Conservation (phyloP, 345 rosid species). For the Salix caprea region DNA sequence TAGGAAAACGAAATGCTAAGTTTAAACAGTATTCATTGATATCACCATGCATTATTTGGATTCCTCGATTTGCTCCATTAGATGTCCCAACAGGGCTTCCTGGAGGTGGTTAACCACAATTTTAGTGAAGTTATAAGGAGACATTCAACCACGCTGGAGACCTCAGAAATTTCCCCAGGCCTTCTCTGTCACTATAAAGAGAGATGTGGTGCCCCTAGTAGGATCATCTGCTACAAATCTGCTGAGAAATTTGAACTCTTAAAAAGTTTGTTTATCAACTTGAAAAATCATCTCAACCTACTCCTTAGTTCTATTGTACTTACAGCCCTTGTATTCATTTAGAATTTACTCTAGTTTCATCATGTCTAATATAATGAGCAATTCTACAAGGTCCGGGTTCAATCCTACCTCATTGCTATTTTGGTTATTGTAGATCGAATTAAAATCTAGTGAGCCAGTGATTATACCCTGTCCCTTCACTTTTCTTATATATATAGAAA, state of each 20-base stretch:
- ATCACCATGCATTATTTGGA: background rate
- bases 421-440: background rate
- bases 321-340: background rate
- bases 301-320: background rate
- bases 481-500: background rate
- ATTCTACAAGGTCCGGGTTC: background rate
- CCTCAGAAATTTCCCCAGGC: background rate
- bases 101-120: background rate
- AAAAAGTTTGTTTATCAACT: background rate
- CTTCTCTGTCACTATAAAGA: background rate
- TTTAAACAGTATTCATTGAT: background rate
- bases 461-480: background rate
- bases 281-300: background rate
- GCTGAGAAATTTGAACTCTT: too few species aligned
- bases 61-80: background rate
- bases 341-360: background rate
- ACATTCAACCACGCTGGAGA: background rate
- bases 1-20: background rate
- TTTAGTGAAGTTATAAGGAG: background rate
- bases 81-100: background rate
- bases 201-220: background rate
- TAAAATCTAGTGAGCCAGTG: background rate
- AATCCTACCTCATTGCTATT: background rate
- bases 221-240: background rate
- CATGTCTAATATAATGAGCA: background rate